phyloP scores from a whole-genome alignment of 1,139 yeast genomes.

The Suhomyces maxii region DNA sequence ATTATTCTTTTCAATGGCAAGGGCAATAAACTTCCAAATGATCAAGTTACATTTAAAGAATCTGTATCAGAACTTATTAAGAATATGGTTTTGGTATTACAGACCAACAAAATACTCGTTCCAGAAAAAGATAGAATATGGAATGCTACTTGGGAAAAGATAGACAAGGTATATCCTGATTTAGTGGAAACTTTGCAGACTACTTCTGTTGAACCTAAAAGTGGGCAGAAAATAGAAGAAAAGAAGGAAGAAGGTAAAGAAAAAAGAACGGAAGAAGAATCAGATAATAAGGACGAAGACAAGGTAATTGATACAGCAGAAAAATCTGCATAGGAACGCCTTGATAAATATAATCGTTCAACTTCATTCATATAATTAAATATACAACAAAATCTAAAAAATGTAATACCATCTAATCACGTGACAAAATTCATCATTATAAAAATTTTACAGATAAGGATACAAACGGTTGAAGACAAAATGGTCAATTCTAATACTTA shows the following conservation, averaged over 20 bases:
- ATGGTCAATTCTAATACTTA: conserved; percentile 45
- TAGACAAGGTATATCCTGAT: conserved; percentile 47
- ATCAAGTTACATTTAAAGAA: conserved; percentile 42
- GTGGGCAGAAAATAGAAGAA: neutral
- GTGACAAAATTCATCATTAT: neutral
- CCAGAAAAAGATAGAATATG: conserved; percentile 28
- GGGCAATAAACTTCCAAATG: conserved; percentile 28
- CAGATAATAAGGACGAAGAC: too few relatives aligned
- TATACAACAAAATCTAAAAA: too few relatives aligned
- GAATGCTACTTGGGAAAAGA: conserved; percentile 42
- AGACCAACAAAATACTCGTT: conserved; percentile 26
- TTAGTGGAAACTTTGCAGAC: conserved; percentile 31
- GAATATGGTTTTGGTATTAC: conserved; percentile 50
- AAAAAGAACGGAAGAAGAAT: neutral
- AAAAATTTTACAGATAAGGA: neutral
- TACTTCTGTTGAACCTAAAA: neutral
- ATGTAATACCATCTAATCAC: neutral
- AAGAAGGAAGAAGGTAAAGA: neutral
- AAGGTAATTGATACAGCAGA: too few relatives aligned
- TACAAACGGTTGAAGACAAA: neutral
- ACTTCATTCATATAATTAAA: too few relatives aligned
- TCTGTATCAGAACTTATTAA: conserved; percentile 64
- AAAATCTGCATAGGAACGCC: too few relatives aligned
- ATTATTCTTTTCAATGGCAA: conserved; percentile 36
- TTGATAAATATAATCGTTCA: too few relatives aligned